Evolutionary conservation across 2,329 filamentous ascomycete genomes (phyloP), one percentile per base, ranked within the genome.

Genomic region (Diaporthe ampelina): DNA sequence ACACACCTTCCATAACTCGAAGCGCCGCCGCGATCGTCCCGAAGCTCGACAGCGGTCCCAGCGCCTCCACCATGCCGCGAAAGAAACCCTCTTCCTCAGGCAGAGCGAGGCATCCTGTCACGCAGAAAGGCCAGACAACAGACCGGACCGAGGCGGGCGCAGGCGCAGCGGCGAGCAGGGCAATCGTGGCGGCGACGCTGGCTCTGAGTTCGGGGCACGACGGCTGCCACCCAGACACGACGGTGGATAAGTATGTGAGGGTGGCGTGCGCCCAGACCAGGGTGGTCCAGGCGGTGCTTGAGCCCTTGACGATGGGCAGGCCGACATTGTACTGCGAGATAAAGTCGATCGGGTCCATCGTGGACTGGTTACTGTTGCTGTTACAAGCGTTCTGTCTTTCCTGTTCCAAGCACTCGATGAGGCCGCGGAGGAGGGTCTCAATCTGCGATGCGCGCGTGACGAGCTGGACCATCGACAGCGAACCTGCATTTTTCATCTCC

Each of bases 151-250:
- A 76, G 8, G 78, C 79, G 37, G 79, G 80, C 24, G 82, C 76
- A 6, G 61, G 54, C 6, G 37, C 54, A 5, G 68, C 70, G 6
- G 76, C 76, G 19, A 74, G 61, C 48, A 78, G 75, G 15, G 74
- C 73, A 17, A 79, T 56, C 11, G 72, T 70, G 43, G 72, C 75
- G 52, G 74, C 75, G 4, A 79, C 78, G 1, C 76, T 78, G 32
- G 76, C 74, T 3, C 81, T 81, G 2, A 88, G 83, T 68, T 88
- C 86, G 0, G 81, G 79, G 61, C 81, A 84, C 0, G 83, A 82
- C 0, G 87, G 87, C 75, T 88, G 86, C 88, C 87, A 89, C 4
- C 88, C 88, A 1, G 83, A 85, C 4, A 88, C 81, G 26, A 89
- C 86, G 5, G 88, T 84, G 17, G 83, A 80, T 17, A 89, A 83